Conservation (phyloP, 2,329 filamentous ascomycete genomes). For the Neocatenulostroma microsporum region DNA sequence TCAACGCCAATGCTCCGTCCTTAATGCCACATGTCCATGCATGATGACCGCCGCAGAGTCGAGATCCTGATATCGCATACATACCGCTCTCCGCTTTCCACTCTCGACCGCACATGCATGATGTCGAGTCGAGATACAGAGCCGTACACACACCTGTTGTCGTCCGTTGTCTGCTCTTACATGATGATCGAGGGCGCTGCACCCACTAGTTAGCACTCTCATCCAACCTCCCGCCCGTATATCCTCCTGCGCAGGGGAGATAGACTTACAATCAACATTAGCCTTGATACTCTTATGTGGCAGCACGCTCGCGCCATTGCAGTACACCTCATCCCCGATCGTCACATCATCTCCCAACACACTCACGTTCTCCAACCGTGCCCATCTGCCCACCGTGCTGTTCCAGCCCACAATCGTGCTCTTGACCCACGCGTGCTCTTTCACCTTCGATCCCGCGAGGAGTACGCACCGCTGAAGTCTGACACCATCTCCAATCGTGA, state of each 20-base stretch:
- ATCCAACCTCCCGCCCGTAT: no score
- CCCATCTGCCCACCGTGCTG: conserved; percentile 91
- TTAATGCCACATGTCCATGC: no score
- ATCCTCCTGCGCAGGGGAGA: no score
- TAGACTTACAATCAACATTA: conserved; percentile 79
- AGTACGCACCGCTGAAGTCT: conserved; percentile 89
- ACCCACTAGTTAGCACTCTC: no score
- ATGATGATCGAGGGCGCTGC: conserved; percentile 14
- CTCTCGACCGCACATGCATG: background rate
- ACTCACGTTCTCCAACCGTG: conserved; percentile 93
- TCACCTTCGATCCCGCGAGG: conserved; percentile 82
- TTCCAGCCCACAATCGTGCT: conserved; percentile 98
- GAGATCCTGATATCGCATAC: no score
- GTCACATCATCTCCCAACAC: conserved; percentile 96
- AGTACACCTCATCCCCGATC: conserved; percentile 96
- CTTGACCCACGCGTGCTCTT: conserved; percentile 99
- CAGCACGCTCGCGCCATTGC: conserved; percentile 81
- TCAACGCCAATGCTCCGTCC: no score
- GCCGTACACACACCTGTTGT: background rate
- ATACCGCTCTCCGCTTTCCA: no score
- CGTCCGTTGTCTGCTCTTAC: no score
- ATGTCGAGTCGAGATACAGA: background rate
- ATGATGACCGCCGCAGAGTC: no score
- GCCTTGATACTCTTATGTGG: conserved; percentile 99
- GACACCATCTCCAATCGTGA: conserved; percentile 88